Evolutionary conservation across 345 rosid species (phyloP), one percentile per base, ranked within the genome.

Genomic region (Brassica napus): DNA sequence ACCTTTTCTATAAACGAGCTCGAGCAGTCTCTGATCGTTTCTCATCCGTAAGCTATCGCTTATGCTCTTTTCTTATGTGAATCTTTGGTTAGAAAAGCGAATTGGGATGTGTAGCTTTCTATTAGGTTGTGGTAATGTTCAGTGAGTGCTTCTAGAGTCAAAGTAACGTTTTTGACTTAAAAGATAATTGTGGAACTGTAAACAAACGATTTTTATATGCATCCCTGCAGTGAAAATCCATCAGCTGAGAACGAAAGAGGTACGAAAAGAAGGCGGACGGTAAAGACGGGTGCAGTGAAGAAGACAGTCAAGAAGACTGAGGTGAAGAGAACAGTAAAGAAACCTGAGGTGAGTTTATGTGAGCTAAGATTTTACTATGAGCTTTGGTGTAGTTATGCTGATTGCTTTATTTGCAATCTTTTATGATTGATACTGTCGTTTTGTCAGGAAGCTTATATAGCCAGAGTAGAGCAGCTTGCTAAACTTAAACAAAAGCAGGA

Each of bases 401-500:
- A 52, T 62, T 66, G 47, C 60, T 59, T 47, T 35, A 3, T 73
- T 66, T 37, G 55, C 44, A 49, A 21, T 31, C 28, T 65, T 60
- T 79, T 49, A 15, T 44, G 26, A 61, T 35, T 74, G 26, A 32
- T 15, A 30, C 26, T 9, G 23, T 52, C 10, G 3, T 0, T 2
- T 15, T 2, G 80, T 74, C 80, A 92, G 96, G 89, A 83, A 28
- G 39, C 75, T 61, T 86, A 82, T 78, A 74, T 87, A 28, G 77
- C 61, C 61, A 93, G 85, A 84, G 89, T 90, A 55, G 88, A 89
- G 80, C 82, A 87, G 65, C 76, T 90, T 67, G 89, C 91, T 26
- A 85, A 83, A 68, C 83, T 95, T 74, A 95, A 91, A 83, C 84
- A 84, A 79, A 88, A 84, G 87, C 98, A 95, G 84, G 93, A 90